Base-by-base conservation (phyloP, 257 asterid genomes). In the Lycium barbarum region DNA sequence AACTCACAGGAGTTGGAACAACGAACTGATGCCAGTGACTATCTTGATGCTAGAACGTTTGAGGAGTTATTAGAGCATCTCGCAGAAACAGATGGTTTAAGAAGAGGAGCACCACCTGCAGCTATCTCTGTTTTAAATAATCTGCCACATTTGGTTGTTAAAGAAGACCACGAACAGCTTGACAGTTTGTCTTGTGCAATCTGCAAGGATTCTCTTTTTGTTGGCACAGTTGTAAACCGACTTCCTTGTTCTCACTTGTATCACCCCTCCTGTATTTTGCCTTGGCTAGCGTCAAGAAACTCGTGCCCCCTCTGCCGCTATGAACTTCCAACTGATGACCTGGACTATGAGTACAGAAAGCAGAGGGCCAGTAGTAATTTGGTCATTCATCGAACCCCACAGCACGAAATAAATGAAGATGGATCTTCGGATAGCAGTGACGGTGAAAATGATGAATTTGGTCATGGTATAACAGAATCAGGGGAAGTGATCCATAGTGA, bases 271-370 rank as follows among this genome's bases (percentile, higher is more conserved):
- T 96, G 98, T 91, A 95, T 96, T 84, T 83, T 91, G 85, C 98
- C 97, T 79, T 96, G 99, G 99, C 79, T 95, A 84, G 92, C 84
- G 79, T 76, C 94, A n/a, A 90, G 97, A 65, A 96, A 94, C 84
- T 92, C 98, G 3, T 96, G 99, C 89, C 99, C 99, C 1, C 94
- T 96, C 83, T 96, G 99, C 87, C 91, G 98, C 18, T 93, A 88
- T 79, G 98, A 96, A 91, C 96, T 96, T 80, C 98, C 98, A 38
- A 93, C 98, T 13, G 98, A 95, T 63, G 97, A 96, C 88, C 87
- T 85, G 86, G 99, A 93, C 83, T 92, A 92, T 22, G 98, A 93
- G 86, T 92, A 90, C 57, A 88, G 90, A 84, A 92, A 91, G 85
- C 90, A 86, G 83, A 89, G 71, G 59, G 74, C 68, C 61, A 85